phyloP scores from a whole-genome alignment of 192 early-diverging fungal genomes.

The Backusella morwellensis region DNA sequence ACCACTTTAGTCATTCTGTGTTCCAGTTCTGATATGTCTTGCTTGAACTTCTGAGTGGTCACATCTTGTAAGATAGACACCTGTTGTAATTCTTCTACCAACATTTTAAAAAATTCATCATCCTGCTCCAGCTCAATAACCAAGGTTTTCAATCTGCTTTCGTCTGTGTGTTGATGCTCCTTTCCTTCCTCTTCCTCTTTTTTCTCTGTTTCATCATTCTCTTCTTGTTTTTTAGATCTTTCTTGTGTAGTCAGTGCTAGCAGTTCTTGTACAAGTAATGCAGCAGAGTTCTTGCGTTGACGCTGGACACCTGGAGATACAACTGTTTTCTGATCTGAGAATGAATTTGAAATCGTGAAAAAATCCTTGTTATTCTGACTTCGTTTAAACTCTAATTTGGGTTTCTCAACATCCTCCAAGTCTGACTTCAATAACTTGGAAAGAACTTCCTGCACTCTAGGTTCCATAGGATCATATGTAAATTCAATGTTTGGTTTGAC shows the following conservation, averaged over 20 bases:
- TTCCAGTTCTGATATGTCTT: constrained; percentile 29
- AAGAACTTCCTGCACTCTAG: constrained; percentile 10
- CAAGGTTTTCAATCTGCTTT: background rate
- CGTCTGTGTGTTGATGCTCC: background rate
- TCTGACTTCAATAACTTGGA: background rate
- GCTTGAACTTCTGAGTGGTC: constrained; percentile 24
- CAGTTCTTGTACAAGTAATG: background rate
- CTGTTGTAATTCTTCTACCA: constrained; percentile 27
- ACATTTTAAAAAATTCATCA: constrained; percentile 37
- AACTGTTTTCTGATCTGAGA: background rate
- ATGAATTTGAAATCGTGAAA: background rate
- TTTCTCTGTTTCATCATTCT: background rate
- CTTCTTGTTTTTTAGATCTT: background rate
- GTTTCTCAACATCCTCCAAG: background rate
- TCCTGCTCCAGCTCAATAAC: constrained; percentile 39
- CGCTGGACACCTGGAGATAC: background rate
- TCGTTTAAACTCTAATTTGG: constrained; percentile 1
- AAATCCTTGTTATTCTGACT: constrained; percentile 11
- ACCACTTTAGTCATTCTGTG: constrained; percentile 22
- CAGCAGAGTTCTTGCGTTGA: background rate
- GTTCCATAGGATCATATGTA: constrained; percentile 9
- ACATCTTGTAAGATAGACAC: constrained; percentile 14
- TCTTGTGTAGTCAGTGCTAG: background rate
- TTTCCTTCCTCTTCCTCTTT: background rate
- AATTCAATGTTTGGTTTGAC: constrained; percentile 15